A percentile compares a stretch with the other conserved stretches of the same genome.
These are phyloP conservation scores for Saccharomyces pastorianus DNA, from an alignment of 1,139 yeast species.

Conservation along the genomic window DNA sequence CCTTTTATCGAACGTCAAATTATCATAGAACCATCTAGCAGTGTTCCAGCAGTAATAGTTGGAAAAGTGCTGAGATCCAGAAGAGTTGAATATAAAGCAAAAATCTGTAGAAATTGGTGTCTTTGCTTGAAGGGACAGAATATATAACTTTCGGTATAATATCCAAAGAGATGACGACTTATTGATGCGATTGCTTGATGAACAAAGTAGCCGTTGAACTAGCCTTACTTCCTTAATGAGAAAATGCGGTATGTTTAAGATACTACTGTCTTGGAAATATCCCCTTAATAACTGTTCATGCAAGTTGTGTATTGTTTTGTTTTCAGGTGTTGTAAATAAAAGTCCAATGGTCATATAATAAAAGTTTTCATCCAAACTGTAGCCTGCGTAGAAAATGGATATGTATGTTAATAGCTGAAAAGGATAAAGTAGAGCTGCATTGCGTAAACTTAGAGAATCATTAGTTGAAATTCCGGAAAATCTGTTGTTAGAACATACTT, in stretches of 20 bases:
- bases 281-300: conserved; percentile 25
- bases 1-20: conserved; percentile 6
- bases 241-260: neutral
- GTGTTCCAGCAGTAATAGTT: conserved; percentile 41
- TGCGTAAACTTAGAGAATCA: too few relatives aligned
- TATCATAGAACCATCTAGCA: conserved; percentile 32
- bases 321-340: conserved; percentile 36
- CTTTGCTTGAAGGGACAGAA: conserved; percentile 6
- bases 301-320: conserved; percentile 32
- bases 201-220: conserved; percentile 31
- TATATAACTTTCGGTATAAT: conserved; percentile 30
- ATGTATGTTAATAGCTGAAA: neutral
- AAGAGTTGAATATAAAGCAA: neutral
- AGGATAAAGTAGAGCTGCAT: neutral
- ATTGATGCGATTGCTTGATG: conserved; percentile 35
- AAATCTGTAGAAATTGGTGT: neutral
- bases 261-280: neutral
- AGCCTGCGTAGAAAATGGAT: neutral
- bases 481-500: conserved; percentile 8
- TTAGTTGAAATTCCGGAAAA: too few relatives aligned
- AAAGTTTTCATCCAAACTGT: neutral
- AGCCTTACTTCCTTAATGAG: conserved; percentile 21
- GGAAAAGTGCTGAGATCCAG: conserved; percentile 34
- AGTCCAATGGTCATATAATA: conserved; percentile 31
- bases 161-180: conserved; percentile 41